These are phyloP conservation scores for Ormosia semicastrata DNA, from an alignment of 306 rosid genomes.

Conservation along the genomic window DNA sequence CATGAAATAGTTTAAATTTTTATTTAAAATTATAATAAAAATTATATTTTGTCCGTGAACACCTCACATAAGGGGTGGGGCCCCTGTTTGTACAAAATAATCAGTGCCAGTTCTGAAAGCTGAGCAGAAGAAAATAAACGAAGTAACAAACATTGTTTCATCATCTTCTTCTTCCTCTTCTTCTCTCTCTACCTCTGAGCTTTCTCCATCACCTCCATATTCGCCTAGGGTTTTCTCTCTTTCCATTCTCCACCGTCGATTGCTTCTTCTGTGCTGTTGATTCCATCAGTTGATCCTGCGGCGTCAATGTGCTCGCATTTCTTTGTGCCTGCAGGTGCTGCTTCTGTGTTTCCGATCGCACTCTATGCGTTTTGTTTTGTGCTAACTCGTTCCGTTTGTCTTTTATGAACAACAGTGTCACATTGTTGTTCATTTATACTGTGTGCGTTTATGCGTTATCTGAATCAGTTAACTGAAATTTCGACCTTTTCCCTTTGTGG, in stretches of 20 bases:
- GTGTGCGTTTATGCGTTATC: background rate
- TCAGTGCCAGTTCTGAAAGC: constrained; percentile 68
- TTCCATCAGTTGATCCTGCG: background rate
- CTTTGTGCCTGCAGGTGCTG: constrained; percentile 40
- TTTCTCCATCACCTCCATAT: constrained; percentile 15
- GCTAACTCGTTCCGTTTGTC: background rate
- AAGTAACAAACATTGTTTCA: background rate
- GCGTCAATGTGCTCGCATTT: constrained; percentile 34
- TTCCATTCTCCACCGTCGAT: background rate
- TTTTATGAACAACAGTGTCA: background rate
- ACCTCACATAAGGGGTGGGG: constrained; percentile 37
- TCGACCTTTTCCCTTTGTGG: background rate
- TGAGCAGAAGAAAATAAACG: constrained; percentile 8
- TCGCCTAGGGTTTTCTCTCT: constrained; percentile 47
- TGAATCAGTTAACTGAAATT: constrained; percentile 27
- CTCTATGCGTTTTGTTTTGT: background rate
- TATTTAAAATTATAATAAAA: background rate
- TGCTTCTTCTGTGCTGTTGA: constrained; percentile 5
- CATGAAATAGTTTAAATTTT: constrained; percentile 17
- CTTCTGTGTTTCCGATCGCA: constrained; percentile 36
- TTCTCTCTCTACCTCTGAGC: constrained; percentile 21
- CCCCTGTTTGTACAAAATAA: constrained; percentile 55
- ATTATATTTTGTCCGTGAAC: background rate
- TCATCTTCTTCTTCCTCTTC: constrained; percentile 20
- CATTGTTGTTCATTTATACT: background rate